These are phyloP conservation scores for Trypanosoma theileri DNA, from an alignment of 208 protist species.

Conservation along the genomic window DNA sequence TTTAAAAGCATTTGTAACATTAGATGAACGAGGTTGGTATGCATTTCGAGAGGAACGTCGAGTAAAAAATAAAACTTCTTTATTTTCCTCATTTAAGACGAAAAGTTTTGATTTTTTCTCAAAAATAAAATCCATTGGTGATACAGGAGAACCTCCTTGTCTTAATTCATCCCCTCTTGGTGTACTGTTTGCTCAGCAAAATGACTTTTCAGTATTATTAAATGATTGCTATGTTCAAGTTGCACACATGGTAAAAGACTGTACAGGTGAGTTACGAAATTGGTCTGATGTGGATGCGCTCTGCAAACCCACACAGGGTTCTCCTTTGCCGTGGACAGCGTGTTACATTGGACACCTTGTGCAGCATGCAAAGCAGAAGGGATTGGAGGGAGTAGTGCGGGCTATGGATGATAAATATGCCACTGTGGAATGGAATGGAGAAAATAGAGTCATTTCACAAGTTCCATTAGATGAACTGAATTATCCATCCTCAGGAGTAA, in stretches of 20 bases:
- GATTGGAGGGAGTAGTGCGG: constrained; percentile 25
- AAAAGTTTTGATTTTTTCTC: constrained; percentile 22
- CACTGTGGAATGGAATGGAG: constrained; percentile 29
- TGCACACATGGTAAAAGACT: constrained; percentile 14
- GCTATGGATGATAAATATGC: constrained; percentile 9
- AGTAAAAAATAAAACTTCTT: constrained; percentile 12
- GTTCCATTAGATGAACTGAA: constrained; percentile 20
- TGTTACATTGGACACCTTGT: constrained; percentile 27
- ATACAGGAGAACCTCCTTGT: background rate
- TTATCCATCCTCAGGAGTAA: constrained; percentile 35
- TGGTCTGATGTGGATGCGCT: constrained; percentile 23
- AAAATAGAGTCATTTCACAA: background rate
- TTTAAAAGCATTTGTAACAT: constrained; percentile 29
- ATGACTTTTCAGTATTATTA: constrained; percentile 16
- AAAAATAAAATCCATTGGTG: constrained; percentile 14
- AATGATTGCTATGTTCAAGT: constrained; percentile 10
- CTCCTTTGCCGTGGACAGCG: constrained; percentile 21
- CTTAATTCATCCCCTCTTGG: constrained; percentile 18
- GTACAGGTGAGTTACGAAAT: background rate
- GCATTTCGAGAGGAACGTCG: constrained; percentile 16
- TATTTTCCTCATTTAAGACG: constrained; percentile 17
- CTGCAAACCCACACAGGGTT: constrained; percentile 1
- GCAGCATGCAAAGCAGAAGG: background rate
- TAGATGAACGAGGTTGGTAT: constrained; percentile 32
- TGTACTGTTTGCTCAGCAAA: constrained; percentile 13